phyloP scores from a whole-genome alignment of 2,329 filamentous ascomycete species.

The Neonectria coccinea region DNA sequence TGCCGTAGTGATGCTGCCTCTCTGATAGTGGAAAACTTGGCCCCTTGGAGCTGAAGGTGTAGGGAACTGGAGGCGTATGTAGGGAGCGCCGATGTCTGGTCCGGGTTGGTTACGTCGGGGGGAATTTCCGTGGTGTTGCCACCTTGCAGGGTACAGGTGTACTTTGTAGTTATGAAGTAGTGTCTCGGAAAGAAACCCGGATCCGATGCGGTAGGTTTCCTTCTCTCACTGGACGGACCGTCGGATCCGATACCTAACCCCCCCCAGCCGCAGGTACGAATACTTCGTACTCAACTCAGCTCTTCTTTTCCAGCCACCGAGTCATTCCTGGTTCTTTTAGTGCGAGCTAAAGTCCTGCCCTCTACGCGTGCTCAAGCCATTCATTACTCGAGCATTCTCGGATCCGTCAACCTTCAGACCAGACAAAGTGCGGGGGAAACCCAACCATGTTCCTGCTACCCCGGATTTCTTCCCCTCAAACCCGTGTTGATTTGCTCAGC shows the following conservation, averaged over 20 bases:
- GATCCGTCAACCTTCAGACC: slow-evolving; percentile 30
- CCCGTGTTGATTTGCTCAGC: slow-evolving; percentile 17
- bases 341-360: neutral
- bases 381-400: slow-evolving; percentile 20
- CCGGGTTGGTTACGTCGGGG: too few relatives aligned
- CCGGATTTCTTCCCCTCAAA: slow-evolving; percentile 8
- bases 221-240: slow-evolving; percentile 12
- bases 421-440: slow-evolving; percentile 16
- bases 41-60: neutral
- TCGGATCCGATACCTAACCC: slow-evolving; percentile 39
- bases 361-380: too few relatives aligned
- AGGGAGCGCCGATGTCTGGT: too few relatives aligned
- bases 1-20: neutral
- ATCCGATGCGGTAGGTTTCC: neutral
- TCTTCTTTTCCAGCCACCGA: neutral
- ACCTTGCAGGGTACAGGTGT: too few relatives aligned
- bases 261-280: neutral
- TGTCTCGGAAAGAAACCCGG: neutral
- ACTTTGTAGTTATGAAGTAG: too few relatives aligned
- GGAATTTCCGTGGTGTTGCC: too few relatives aligned
- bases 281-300: neutral
- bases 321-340: neutral
- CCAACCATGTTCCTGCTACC: neutral
- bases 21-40: neutral
- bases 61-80: too few relatives aligned